phyloP scores from a whole-genome alignment of 768 basidiomycete species.

The Lactarius hatsudake region DNA sequence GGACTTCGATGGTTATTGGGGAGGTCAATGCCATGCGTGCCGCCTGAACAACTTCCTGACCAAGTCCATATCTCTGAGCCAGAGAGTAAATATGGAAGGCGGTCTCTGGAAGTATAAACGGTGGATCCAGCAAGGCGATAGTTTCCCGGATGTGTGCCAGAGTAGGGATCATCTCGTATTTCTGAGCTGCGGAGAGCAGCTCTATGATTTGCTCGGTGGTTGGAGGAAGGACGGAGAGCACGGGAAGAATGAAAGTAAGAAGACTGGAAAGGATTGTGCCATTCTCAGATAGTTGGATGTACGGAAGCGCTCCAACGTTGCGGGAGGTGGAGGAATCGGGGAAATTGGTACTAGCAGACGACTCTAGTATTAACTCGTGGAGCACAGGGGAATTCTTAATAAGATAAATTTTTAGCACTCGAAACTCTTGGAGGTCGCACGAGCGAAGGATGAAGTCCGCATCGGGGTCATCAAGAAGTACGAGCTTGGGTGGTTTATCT shows the following conservation, averaged over 20 bases:
- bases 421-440: too few species aligned
- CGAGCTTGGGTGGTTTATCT: too few species aligned
- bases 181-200: background rate
- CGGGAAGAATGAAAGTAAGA: background rate
- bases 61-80: background rate
- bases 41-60: background rate
- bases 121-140: background rate
- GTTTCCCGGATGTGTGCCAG: background rate
- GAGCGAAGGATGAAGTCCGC: too few species aligned
- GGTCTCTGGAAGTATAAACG: background rate
- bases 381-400: too few species aligned
- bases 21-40: background rate
- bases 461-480: too few species aligned
- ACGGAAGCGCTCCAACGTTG: too few species aligned
- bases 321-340: too few species aligned
- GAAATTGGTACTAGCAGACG: too few species aligned
- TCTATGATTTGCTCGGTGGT: background rate
- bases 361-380: too few species aligned
- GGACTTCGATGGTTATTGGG: background rate
- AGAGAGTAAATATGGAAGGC: constrained; percentile 1
- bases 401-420: too few species aligned
- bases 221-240: background rate
- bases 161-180: background rate
- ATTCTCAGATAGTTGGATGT: too few species aligned
- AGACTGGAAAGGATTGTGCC: too few species aligned